phyloP scores from a whole-genome alignment of 495 filamentous ascomycete species.

The Pyronema omphalodes region DNA sequence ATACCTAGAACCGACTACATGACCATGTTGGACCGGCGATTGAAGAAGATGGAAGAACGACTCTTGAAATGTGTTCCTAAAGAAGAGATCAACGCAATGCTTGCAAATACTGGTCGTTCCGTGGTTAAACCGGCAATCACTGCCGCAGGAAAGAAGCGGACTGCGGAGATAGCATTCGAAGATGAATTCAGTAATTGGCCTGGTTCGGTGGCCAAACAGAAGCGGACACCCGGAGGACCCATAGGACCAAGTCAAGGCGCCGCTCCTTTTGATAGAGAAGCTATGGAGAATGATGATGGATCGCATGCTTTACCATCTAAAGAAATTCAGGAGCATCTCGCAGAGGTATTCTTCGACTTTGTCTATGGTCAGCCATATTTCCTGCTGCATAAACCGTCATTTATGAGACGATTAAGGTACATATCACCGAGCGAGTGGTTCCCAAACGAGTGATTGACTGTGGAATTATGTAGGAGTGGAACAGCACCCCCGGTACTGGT shows the following conservation, averaged over 20 bases:
- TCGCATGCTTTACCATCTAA: constrained; percentile 66
- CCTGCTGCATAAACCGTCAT: constrained; percentile 91
- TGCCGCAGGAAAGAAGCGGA: constrained; percentile 52
- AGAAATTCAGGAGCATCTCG: constrained; percentile 84
- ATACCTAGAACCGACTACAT: constrained; percentile 97
- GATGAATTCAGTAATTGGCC: constrained; percentile 70
- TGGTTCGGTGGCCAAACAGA: constrained; percentile 30
- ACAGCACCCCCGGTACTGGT: constrained; percentile 69
- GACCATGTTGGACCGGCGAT: constrained; percentile 90
- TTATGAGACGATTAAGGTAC: constrained; percentile 65
- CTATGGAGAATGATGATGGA: constrained; percentile 30
- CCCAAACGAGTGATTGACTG: background rate
- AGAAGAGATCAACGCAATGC: constrained; percentile 43
- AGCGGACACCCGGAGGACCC: constrained; percentile 23
- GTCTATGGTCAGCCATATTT: constrained; percentile 92
- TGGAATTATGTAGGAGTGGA: constrained; percentile 30
- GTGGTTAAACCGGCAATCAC: constrained; percentile 63
- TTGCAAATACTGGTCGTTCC: constrained; percentile 37
- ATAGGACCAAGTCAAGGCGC: background rate
- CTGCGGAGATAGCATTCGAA: constrained; percentile 75
- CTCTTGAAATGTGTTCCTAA: constrained; percentile 93
- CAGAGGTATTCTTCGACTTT: constrained; percentile 90
- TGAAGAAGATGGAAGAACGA: constrained; percentile 91
- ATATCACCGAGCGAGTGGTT: constrained; percentile 7
- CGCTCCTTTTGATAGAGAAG: background rate